Evolutionary conservation across 1,284 basidiomycete genomes (phyloP), one percentile per base, ranked within the genome.

Genomic region (Ganoderma leucocontextum): DNA sequence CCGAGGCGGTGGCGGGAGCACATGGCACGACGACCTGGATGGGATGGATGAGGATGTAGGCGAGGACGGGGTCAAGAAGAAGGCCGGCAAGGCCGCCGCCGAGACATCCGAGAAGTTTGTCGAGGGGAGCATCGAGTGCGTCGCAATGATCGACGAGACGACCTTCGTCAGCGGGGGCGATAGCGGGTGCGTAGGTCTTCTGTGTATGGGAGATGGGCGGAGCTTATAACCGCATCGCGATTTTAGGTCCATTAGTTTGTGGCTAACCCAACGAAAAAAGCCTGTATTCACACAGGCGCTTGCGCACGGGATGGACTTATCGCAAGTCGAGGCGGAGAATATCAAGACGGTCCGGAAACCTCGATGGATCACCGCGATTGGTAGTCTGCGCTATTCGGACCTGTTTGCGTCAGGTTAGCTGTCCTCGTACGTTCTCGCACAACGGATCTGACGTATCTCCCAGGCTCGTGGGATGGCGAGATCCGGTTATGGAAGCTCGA

Each of bases 181-280:
- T 78, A 96, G 93, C 76, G 97, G 98, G 95, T 96, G 79, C 71
- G 87, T 84, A 15, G 29, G 8, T 4, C 12, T 49, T 25, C 10
- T 49, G 10, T 62, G 4, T n/a, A 3, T 38, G 4, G 22, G 42
- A 8, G 13, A 29, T 47, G 3, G 13, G 5, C 22, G 22, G 19
- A 22, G 42, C 6, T 60, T 65, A 49, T 73, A 36, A 9, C 4
- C 6, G 39, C 42, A 13, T 25, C 19, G 9, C 10, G 10, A 9
- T 62, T 65, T 55, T 41, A 97, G 96, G 0, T 93, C 95, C 6
- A 91, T 99, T 76, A 93, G 90, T 71, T 85, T 99, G 7, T 99
- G 97, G 97, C 89, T 87, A 44, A 95, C 91, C n/a, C 89, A 90
- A 70, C 98, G 97, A 85, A 99, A 99, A 86, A 99, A 99, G 81